Conservation (phyloP, 1,284 basidiomycete species). For the Grifola frondosa region DNA sequence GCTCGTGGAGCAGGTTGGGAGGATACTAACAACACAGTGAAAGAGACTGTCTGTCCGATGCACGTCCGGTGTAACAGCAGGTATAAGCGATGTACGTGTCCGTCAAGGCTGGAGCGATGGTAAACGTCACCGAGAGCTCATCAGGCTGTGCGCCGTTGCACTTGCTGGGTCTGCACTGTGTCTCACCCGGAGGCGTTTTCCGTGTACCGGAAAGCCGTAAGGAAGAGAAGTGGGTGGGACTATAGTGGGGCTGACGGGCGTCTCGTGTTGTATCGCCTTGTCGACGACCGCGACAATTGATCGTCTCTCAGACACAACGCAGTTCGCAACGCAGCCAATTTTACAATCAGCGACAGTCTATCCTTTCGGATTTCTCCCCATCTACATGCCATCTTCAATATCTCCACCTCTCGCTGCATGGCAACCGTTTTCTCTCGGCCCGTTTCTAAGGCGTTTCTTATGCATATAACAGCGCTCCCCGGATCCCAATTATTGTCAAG, state of each 20-base stretch:
- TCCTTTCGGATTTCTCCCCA: constrained; percentile 9
- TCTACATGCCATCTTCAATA: constrained; percentile 15
- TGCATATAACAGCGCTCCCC: constrained; percentile 30
- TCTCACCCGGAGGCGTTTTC: no score
- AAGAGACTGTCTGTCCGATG: no score
- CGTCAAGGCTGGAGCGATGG: no score
- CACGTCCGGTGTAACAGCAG: no score
- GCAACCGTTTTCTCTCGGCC: constrained; percentile 32
- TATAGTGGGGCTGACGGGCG: no score
- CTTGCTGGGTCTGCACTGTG: no score
- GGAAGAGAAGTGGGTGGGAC: no score
- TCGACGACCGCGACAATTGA: constrained; percentile 17
- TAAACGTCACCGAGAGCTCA: no score
- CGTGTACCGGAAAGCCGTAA: no score
- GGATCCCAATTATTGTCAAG: constrained; percentile 19
- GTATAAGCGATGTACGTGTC: no score
- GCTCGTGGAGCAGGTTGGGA: neutral
- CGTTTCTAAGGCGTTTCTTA: constrained; percentile 29
- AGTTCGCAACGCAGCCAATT: no score
- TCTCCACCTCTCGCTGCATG: constrained; percentile 22
- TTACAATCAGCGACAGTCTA: constrained; percentile 8
- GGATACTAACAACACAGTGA: constrained; percentile 1
- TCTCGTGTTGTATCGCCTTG: constrained; percentile 11
- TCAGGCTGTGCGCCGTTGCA: no score
- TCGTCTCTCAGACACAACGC: constrained; percentile 9